phyloP scores from a whole-genome alignment of 2,329 filamentous ascomycete genomes.

The Xylaria sp. region DNA sequence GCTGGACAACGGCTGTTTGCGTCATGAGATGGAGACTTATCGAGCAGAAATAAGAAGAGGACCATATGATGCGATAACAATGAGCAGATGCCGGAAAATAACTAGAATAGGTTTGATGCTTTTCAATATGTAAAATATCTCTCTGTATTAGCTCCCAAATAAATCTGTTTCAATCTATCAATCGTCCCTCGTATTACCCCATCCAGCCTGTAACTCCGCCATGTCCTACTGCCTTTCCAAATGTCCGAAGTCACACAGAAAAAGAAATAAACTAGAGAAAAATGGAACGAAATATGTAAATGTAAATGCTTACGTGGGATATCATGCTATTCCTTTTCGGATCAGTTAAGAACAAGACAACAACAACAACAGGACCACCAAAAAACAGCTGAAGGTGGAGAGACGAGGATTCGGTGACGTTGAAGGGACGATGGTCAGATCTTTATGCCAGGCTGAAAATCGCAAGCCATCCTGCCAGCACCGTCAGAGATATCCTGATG shows the following conservation, averaged over 20 bases:
- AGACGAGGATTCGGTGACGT: background rate
- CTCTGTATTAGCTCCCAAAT: background rate
- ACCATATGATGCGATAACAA: too few species aligned
- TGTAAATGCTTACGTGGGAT: background rate
- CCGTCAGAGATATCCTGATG: background rate
- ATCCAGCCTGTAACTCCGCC: background rate
- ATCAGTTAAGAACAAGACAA: background rate
- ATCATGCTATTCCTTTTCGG: background rate
- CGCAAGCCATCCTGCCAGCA: constrained; percentile 4
- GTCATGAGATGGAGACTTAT: background rate
- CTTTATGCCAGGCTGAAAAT: background rate
- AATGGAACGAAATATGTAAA: background rate
- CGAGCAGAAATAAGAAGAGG: too few species aligned
- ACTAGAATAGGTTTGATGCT: background rate
- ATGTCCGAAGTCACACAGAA: background rate
- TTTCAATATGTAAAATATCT: background rate
- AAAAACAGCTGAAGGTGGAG: background rate
- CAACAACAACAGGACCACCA: background rate
- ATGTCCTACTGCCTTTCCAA: background rate
- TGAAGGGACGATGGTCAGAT: constrained; percentile 4
- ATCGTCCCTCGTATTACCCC: background rate
- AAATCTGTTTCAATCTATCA: background rate
- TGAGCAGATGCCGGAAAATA: background rate
- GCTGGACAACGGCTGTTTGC: background rate
- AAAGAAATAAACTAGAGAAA: background rate